phyloP scores from a whole-genome alignment of 768 basidiomycete species.

The Lepiota venenata region DNA sequence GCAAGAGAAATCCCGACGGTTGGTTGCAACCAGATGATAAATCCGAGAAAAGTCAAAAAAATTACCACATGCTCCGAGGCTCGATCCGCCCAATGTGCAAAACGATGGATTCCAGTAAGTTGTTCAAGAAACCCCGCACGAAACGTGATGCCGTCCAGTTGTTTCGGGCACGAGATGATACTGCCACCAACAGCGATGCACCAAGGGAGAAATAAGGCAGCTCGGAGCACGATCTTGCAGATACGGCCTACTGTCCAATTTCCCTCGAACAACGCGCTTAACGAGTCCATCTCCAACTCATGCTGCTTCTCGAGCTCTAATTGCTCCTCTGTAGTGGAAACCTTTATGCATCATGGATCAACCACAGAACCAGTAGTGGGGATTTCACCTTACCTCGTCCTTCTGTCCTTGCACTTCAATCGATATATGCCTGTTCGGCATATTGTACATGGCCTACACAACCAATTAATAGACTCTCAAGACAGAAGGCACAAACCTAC shows the following conservation, averaged over 20 bases:
- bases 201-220: slow-evolving; percentile 41
- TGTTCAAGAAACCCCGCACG: slow-evolving; percentile 27
- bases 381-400: neutral
- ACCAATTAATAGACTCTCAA: neutral
- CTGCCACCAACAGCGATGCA: slow-evolving; percentile 39
- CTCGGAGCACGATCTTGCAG: slow-evolving; percentile 12
- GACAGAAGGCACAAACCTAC: neutral
- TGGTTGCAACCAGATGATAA: slow-evolving; percentile 23
- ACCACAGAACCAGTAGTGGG: neutral
- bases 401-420: neutral
- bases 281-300: neutral
- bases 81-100: slow-evolving; percentile 37
- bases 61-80: slow-evolving; percentile 33
- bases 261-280: neutral
- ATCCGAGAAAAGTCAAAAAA: slow-evolving; percentile 29
- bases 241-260: neutral
- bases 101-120: slow-evolving; percentile 32
- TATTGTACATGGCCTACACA: neutral
- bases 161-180: slow-evolving; percentile 33
- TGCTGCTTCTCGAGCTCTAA: neutral
- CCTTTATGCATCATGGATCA: neutral
- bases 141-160: slow-evolving; percentile 35
- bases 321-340: neutral
- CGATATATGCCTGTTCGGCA: slow-evolving; percentile 10
- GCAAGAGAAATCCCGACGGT: slow-evolving; percentile 19